Percentiles rank a stretch among this genome's conserved stretches.
Conservation (phyloP, 176 grass and related monocot species). For the maize (Zea mays) region DNA sequence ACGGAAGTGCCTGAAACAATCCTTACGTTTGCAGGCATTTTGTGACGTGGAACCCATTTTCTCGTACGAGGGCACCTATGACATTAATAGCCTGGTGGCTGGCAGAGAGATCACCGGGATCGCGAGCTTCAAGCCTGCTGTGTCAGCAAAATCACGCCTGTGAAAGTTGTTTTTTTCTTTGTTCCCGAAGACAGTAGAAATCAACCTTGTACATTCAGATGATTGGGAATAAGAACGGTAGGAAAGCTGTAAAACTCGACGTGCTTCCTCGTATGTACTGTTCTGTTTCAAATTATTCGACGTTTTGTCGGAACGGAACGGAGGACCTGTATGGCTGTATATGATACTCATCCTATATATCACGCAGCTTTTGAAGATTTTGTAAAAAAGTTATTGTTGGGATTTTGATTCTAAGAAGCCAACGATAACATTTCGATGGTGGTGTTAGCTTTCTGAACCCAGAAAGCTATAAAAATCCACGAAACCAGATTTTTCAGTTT, state of each 20-base stretch:
- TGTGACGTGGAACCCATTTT: conserved; percentile 85
- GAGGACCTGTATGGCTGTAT: too few species aligned
- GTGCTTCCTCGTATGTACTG: too few species aligned
- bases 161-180: conserved; percentile 17
- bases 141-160: conserved; percentile 48
- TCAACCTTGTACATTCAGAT: background rate
- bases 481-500: too few species aligned
- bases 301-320: too few species aligned
- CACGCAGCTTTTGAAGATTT: too few species aligned
- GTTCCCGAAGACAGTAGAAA: background rate
- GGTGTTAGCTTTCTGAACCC: too few species aligned
- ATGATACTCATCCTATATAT: too few species aligned
- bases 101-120: conserved; percentile 85
- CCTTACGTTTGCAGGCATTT: conserved; percentile 52
- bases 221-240: background rate
- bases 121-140: conserved; percentile 67
- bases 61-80: conserved; percentile 81
- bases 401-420: too few species aligned
- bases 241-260: background rate
- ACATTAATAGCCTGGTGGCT: conserved; percentile 76
- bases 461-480: too few species aligned
- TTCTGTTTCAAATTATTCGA: too few species aligned
- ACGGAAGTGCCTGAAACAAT: background rate
- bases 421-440: too few species aligned
- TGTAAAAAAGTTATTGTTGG: too few species aligned